phyloP scores from a whole-genome alignment of 768 basidiomycete genomes.

The Roridomyces roridus region DNA sequence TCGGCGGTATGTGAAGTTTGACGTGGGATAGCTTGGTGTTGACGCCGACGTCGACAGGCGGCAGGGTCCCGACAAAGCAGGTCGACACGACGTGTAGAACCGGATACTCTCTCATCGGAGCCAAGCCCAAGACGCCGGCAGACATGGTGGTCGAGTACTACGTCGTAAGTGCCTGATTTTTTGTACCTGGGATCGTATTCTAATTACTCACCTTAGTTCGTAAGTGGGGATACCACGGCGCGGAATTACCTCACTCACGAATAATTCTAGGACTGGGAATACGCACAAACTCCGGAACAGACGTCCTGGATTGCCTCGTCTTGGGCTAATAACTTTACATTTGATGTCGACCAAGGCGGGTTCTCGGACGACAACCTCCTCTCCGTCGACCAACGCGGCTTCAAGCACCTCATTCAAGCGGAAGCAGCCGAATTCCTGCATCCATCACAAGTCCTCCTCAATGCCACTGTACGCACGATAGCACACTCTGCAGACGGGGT shows the following conservation, averaged over 20 bases:
- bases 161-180: no score
- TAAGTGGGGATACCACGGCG: no score
- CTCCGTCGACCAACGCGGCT: conserved; percentile 67
- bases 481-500: conserved; percentile 52
- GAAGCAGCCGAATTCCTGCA: conserved; percentile 64
- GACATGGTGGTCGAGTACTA: conserved; percentile 61
- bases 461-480: conserved; percentile 56
- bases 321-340: conserved; percentile 70
- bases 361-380: conserved; percentile 62
- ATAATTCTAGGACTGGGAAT: conserved; percentile 54
- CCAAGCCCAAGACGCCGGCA: conserved; percentile 49
- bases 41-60: no score
- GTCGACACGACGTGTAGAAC: conserved; percentile 62
- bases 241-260: no score
- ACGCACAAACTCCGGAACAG: conserved; percentile 65
- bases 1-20: conserved; percentile 46
- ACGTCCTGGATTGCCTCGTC: conserved; percentile 70
- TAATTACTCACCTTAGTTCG: no score
- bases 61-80: conserved; percentile 47
- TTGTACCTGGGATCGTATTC: no score
- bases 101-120: conserved; percentile 59
- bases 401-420: conserved; percentile 59
- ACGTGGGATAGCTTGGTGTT: not conserved
- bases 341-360: conserved; percentile 55
- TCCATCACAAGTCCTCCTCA: conserved; percentile 52